Evolutionary conservation across 495 filamentous ascomycete species (phyloP).

Genomic region (Lophium mytilinum): DNA sequence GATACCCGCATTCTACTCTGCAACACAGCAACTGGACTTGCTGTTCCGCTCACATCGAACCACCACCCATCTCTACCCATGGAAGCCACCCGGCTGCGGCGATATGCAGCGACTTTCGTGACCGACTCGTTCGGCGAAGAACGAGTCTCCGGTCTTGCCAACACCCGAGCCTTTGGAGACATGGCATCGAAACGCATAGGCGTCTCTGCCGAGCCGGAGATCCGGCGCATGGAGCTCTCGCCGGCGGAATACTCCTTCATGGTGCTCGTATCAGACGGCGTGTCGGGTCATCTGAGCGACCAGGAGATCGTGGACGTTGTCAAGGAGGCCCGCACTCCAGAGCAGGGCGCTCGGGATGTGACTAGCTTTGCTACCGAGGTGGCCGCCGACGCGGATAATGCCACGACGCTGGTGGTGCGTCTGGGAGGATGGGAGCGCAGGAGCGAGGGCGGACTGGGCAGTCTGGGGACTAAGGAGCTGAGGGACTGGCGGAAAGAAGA

Average conservation of each 20-base stretch:
- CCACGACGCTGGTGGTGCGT: slow-evolving; percentile 85
- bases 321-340: slow-evolving; percentile 86
- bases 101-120: slow-evolving; percentile 77
- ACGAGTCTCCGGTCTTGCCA: slow-evolving; percentile 85
- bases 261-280: slow-evolving; percentile 79
- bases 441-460: slow-evolving; percentile 77
- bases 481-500: slow-evolving; percentile 78
- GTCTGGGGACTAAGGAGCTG: slow-evolving; percentile 81
- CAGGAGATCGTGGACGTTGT: slow-evolving; percentile 94
- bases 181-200: slow-evolving; percentile 84
- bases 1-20: slow-evolving; percentile 88
- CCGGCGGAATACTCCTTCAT: slow-evolving; percentile 82
- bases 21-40: slow-evolving; percentile 65
- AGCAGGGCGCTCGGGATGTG: slow-evolving; percentile 69
- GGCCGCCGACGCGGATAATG: slow-evolving; percentile 76
- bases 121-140: slow-evolving; percentile 97
- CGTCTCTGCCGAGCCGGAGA: slow-evolving; percentile 87
- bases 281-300: slow-evolving; percentile 72
- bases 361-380: slow-evolving; percentile 85
- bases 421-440: slow-evolving; percentile 94
- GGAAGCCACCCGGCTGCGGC: slow-evolving; percentile 73
- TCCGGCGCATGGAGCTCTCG: slow-evolving; percentile 60
- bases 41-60: slow-evolving; percentile 72
- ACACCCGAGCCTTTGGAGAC: slow-evolving; percentile 89
- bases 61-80: slow-evolving; percentile 83